Conservation (phyloP, 2,329 filamentous ascomycete genomes). For the Pseudofabraea citricarpa region DNA sequence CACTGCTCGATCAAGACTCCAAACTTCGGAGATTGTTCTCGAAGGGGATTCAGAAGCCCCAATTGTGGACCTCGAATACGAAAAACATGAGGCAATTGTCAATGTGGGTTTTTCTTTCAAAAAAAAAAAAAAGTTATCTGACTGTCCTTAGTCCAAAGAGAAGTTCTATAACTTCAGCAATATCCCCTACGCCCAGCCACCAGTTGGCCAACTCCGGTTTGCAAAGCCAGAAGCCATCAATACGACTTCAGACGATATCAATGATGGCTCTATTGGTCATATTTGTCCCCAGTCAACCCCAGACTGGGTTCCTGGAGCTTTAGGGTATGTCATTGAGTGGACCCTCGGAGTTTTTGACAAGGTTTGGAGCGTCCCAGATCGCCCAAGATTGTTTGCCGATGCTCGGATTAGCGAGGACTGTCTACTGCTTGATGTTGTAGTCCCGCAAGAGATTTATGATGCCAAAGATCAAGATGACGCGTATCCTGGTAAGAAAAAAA, state of each 20-base stretch:
- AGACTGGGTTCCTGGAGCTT: constrained; percentile 29
- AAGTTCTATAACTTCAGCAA: constrained; percentile 18
- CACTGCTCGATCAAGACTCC: no score
- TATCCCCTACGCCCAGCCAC: constrained; percentile 37
- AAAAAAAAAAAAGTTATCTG: no score
- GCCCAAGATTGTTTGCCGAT: background rate
- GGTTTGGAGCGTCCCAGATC: background rate
- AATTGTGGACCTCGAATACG: no score
- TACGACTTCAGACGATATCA: constrained; percentile 15
- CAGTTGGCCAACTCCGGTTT: constrained; percentile 36
- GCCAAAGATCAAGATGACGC: background rate
- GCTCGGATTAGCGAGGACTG: constrained; percentile 34
- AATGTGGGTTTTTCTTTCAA: no score
- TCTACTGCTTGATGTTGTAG: constrained; percentile 39
- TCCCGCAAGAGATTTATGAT: constrained; percentile 31
- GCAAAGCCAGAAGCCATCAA: constrained; percentile 31
- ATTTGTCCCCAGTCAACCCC: constrained; percentile 30
- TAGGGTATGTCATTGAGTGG: constrained; percentile 27
- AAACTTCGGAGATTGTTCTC: no score
- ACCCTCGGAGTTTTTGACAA: background rate
- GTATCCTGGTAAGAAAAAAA: constrained; percentile 3
- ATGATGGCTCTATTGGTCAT: constrained; percentile 24
- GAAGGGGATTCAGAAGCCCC: no score
- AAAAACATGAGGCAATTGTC: no score
- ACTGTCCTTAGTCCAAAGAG: no score